Evolutionary conservation across 129 eudicot genomes (phyloP).

Genomic region (Centaurea solstitialis): DNA sequence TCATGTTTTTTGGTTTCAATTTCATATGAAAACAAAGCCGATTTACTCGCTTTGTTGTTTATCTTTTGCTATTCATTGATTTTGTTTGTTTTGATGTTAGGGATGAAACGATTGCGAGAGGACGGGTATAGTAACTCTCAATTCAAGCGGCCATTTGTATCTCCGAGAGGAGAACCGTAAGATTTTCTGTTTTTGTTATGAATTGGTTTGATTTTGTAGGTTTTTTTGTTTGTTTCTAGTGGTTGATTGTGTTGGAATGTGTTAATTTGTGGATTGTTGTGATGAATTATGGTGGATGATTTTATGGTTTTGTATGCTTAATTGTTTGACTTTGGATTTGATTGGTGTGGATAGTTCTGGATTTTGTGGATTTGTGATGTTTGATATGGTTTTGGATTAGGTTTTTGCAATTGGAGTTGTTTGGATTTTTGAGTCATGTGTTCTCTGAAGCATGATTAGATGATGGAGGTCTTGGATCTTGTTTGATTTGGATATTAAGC

Average conservation of each 20-base stretch:
- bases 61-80: background rate
- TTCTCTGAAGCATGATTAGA: background rate
- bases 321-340: constrained; percentile 31
- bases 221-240: background rate
- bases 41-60: constrained; percentile 12
- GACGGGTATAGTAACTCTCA: constrained; percentile 71
- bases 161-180: constrained; percentile 83
- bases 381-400: background rate
- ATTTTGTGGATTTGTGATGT: constrained; percentile 13
- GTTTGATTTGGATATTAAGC: constrained; percentile 13
- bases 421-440: constrained; percentile 14
- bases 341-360: constrained; percentile 1
- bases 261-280: background rate
- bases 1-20: constrained; percentile 1
- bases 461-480: constrained; percentile 15
- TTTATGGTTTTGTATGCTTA: constrained; percentile 7
- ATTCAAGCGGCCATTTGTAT: constrained; percentile 82
- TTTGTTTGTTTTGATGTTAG: constrained; percentile 33
- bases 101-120: constrained; percentile 90
- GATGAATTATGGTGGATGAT: constrained; percentile 10
- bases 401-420: constrained; percentile 9
- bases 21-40: background rate
- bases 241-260: constrained; percentile 8
- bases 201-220: background rate
- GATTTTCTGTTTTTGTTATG: constrained; percentile 17